Evolutionary conservation across 257 asterid species (phyloP).

Genomic region (Capsicum baccatum): DNA sequence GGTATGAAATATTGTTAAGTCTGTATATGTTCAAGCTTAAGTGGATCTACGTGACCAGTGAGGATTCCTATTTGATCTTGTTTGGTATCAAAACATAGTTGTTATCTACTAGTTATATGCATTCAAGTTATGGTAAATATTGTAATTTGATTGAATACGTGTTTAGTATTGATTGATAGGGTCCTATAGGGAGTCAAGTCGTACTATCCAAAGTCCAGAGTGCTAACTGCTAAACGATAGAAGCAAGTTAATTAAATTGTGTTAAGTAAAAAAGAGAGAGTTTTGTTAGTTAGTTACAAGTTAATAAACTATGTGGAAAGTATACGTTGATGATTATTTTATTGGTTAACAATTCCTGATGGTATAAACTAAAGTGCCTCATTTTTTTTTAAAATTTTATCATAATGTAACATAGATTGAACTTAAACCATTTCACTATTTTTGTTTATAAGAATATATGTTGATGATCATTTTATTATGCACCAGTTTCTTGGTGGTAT

Average conservation of each 20-base stretch:
- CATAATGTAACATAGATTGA: constrained; percentile 27
- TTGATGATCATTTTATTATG: background rate
- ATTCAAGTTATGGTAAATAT: background rate
- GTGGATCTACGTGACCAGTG: background rate
- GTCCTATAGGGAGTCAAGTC: constrained; percentile 46
- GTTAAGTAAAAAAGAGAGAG: no score
- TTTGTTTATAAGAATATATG: constrained; percentile 9
- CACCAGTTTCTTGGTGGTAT: background rate
- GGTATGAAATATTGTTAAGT: background rate
- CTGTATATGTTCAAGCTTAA: constrained; percentile 28
- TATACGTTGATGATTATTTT: no score
- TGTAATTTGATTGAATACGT: no score
- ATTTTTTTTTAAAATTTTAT: background rate
- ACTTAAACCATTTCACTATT: background rate
- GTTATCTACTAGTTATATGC: constrained; percentile 36
- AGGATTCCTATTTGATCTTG: background rate
- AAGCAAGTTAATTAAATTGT: no score
- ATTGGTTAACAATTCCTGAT: no score
- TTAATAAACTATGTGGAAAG: constrained; percentile 32
- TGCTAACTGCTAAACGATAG: no score
- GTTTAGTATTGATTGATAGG: no score
- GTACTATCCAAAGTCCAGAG: no score
- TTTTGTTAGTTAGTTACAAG: constrained; percentile 29
- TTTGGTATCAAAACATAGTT: background rate
- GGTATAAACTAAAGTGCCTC: no score